Conservation (phyloP, 2,329 filamentous ascomycete species). For the Talaromyces verruculosus region DNA sequence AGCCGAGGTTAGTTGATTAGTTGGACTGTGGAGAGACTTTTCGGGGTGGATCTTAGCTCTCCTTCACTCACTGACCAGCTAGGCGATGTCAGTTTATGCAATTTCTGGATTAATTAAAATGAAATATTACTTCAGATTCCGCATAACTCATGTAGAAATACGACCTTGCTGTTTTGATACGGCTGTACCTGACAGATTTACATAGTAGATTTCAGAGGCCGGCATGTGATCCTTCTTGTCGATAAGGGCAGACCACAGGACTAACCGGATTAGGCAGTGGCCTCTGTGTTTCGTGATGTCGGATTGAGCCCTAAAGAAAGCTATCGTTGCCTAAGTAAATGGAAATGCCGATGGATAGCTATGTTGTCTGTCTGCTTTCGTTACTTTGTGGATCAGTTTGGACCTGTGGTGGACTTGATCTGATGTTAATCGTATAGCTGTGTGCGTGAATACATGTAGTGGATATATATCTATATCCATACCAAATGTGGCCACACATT, state of each 20-base stretch:
- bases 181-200: not conserved
- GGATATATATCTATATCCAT: too few relatives aligned
- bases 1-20: constrained; percentile 11
- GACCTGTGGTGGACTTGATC: too few relatives aligned
- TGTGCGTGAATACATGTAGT: too few relatives aligned
- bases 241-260: not conserved
- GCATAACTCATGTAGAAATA: not conserved
- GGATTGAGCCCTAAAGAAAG: not conserved
- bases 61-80: too few relatives aligned
- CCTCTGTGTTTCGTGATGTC: not conserved
- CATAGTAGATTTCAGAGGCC: not conserved
- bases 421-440: too few relatives aligned
- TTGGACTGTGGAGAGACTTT: not conserved
- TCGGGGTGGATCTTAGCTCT: not conserved
- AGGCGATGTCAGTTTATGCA: not conserved
- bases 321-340: too few relatives aligned
- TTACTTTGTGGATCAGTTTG: too few relatives aligned
- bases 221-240: constrained; percentile 1
- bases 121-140: not conserved
- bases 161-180: not conserved
- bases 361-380: too few relatives aligned
- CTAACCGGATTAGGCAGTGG: not conserved
- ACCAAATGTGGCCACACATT: too few relatives aligned
- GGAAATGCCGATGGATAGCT: too few relatives aligned
- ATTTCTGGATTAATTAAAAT: not conserved